phyloP scores from a whole-genome alignment of 2,329 filamentous ascomycete species.

The Sphaerulina populicola region DNA sequence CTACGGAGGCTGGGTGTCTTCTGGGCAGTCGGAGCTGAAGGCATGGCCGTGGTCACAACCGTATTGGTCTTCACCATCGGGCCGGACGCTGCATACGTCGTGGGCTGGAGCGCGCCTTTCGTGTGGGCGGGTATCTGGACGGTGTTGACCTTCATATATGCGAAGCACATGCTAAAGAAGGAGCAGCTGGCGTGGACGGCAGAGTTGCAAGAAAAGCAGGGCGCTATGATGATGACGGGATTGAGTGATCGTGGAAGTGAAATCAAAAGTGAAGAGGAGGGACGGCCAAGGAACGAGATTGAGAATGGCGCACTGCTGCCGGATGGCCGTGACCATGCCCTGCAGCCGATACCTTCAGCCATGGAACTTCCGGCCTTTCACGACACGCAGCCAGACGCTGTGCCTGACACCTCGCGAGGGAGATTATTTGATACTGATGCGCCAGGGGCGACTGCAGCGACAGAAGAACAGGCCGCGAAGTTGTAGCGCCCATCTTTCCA shows the following conservation, averaged over 20 bases:
- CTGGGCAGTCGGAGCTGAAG: constrained; percentile 43
- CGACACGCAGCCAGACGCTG: neutral
- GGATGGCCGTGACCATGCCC: neutral
- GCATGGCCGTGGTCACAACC: constrained; percentile 36
- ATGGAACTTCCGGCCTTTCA: neutral
- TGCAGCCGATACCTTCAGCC: neutral
- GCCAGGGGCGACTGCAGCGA: neutral
- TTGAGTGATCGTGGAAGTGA: constrained; percentile 5
- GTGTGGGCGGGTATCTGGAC: constrained; percentile 44
- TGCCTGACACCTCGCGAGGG: neutral
- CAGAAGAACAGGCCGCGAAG: neutral
- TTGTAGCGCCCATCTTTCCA: neutral
- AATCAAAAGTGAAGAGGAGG: constrained; percentile 1
- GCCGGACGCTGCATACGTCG: constrained; percentile 42
- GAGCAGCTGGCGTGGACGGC: constrained; percentile 33
- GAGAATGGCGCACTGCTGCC: neutral
- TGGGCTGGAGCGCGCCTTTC: constrained; percentile 45
- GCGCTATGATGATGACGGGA: constrained; percentile 1
- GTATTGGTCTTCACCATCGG: constrained; percentile 43
- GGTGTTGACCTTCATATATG: constrained; percentile 40
- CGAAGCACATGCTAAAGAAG: constrained; percentile 33
- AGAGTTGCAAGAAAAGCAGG: constrained; percentile 28
- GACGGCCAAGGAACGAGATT: neutral
- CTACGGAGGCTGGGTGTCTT: constrained; percentile 46
- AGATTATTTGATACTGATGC: neutral